Evolutionary conservation across 345 rosid genomes (phyloP), one percentile per base, ranked within the genome.

Genomic region (Lumnitzera littorea): DNA sequence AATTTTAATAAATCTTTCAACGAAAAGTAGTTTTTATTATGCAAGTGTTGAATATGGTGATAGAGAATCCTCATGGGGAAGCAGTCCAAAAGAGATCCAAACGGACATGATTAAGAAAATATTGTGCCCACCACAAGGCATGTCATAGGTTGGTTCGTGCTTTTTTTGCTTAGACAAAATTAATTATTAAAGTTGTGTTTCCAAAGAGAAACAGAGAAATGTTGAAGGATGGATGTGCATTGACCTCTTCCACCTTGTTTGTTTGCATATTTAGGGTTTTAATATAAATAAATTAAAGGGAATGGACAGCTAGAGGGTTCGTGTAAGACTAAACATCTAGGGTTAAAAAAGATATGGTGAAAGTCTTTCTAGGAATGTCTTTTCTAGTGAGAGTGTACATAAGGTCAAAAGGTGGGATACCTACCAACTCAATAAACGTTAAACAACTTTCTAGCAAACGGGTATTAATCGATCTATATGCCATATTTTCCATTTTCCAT

Each of bases 381-480:
- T 65, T 65, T 57, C 56, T 15, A 50, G 51, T 31, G 61, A 20
- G 48, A 20, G 68, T 17, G 55, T 56, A 0, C 11, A 11, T 20
- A 57, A 65, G 62, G 69, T 50, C 62, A 65, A 65, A 57, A 50
- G 67, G 50, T 63, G 24, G 58, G 60, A 24, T 55, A 63, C 67
- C 67, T 24, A 55, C 59, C 46, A 57, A 54, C 50, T 20, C 24
- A 0, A 62, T 52, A 52, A 61, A 62, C 57, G 51, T 62, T 62
- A 62, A 53, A 51, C 51, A 23, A 52, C 58, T 62, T 62, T 17
- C 5, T 13, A 13, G n/a, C 5, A 7, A n/a, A 2, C 3, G 11
- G 24, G 23, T 27, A 20, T 50, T 17, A 1, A 16, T 43, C 13
- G 31, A 15, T 51, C 52, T 13, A 15, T 31, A 9, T 36, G 43